Conservation (phyloP, 768 basidiomycete species). For the Cystofilobasidium macerans region DNA sequence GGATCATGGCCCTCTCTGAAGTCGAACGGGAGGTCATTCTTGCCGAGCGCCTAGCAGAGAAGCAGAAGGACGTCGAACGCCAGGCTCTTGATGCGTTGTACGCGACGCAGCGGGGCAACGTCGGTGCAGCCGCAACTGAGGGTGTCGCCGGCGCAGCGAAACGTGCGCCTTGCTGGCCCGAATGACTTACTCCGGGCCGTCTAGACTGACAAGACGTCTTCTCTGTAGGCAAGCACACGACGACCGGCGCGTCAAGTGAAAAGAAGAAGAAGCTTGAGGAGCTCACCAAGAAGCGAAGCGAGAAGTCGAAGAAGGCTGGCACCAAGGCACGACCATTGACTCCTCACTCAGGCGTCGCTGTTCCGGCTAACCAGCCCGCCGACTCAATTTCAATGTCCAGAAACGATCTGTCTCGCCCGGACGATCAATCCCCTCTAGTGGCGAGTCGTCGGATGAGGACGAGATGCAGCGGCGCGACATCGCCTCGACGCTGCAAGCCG, state of each 20-base stretch:
- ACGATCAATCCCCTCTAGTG: conserved; percentile 55
- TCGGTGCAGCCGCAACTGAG: conserved; percentile 46
- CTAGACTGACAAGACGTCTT: not conserved
- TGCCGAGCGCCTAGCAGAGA: conserved; percentile 65
- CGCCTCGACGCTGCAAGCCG: conserved; percentile 39
- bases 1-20: conserved; percentile 69
- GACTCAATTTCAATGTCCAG: not conserved
- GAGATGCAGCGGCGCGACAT: conserved; percentile 39
- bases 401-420: not conserved
- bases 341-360: conserved; percentile 12
- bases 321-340: conserved; percentile 46
- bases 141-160: conserved; percentile 47
- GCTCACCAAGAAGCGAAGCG: conserved; percentile 72
- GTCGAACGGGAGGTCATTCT: conserved; percentile 81
- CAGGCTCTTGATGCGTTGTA: conserved; percentile 59
- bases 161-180: no score
- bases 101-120: conserved; percentile 30
- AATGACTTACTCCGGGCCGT: not conserved
- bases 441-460: conserved; percentile 68
- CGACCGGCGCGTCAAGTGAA: conserved; percentile 65
- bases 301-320: conserved; percentile 67
- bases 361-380: not conserved
- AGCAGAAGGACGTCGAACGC: conserved; percentile 62
- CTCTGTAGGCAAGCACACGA: conserved; percentile 56
- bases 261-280: conserved; percentile 69